Base-by-base conservation (phyloP, 1,139 yeast species). In the Nakaseomyces nivariensis region DNA sequence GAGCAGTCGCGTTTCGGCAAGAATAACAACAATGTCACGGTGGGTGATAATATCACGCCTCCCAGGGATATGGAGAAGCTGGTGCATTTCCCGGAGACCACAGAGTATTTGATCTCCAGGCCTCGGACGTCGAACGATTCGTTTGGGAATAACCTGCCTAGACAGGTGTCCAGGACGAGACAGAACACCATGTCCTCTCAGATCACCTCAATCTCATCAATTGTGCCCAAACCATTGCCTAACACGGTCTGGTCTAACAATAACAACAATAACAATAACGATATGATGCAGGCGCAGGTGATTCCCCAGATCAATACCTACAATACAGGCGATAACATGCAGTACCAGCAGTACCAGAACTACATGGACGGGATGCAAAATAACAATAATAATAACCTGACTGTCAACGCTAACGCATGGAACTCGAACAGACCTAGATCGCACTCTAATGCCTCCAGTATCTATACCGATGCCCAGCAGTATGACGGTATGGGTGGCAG, bases 151-250 rank as follows among this genome's bases (percentile, higher is more conserved):
- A 34, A 33, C 51, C 43, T 47, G 48, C 56, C 48, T 25, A 56
- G 48, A 44, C 61, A 45, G 49, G 55, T 57, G 17, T 56, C 66
- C 7, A 59, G 69, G 49, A 60, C 69, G 25, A 58, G 69, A 51
- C 60, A 63, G 41, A 63, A 64, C 47, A 65, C 69, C 4, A 57
- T 61, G 43, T 59, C 63, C 5, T 65, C 69, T 4, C 68, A 65
- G 52, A 58, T 64, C 29, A 64, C 68, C 6, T 56, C 65, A 1
- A 53, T 63, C 37, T 65, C 69, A 5, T 59, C 64, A 7, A 51
- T 59, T 9, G 54, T 57, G 25, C 62, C 56, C 27, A 55, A 57
- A 25, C 54, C 56, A 5, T 51, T 57, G 17, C 50, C 62, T 5
- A 59, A 58, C 40, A 55, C 51, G 22, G 52, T 63, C 25, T 63